Conservation (phyloP, 768 basidiomycete genomes). For the Xanthoconium purpureum region DNA sequence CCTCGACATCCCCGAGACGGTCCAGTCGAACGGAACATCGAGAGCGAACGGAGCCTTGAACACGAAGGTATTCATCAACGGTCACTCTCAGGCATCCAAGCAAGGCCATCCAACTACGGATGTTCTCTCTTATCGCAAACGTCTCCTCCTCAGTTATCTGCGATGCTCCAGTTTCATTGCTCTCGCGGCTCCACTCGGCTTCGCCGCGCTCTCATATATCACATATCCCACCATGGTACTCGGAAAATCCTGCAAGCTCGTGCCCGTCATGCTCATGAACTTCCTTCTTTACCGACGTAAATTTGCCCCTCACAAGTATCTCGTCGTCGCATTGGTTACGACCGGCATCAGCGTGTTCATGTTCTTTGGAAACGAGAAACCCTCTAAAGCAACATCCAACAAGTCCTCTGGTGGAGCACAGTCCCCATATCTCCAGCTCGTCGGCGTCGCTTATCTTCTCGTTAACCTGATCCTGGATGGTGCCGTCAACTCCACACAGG, state of each 20-base stretch:
- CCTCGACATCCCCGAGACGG: conserved; percentile 39
- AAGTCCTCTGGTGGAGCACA: conserved; percentile 27
- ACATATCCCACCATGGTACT: conserved; percentile 99
- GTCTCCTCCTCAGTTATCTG: conserved; percentile 70
- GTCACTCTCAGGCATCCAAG: conserved; percentile 23
- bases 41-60: conserved; percentile 23
- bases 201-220: conserved; percentile 91
- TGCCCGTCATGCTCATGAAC: conserved; percentile 98
- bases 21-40: conserved; percentile 21
- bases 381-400: conserved; percentile 37
- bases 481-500: conserved; percentile 92
- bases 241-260: conserved; percentile 98
- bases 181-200: conserved; percentile 91
- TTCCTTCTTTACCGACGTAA: conserved; percentile 89
- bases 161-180: conserved; percentile 89
- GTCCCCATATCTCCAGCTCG: conserved; percentile 53
- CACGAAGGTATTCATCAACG: conserved; percentile 39
- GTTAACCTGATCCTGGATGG: conserved; percentile 92
- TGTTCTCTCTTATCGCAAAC: conserved; percentile 35
- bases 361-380: conserved; percentile 68
- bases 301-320: conserved; percentile 92
- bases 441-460: conserved; percentile 73
- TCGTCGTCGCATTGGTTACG: conserved; percentile 93
- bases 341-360: conserved; percentile 91
- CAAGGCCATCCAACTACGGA: conserved; percentile 31